Evolutionary conservation across 2,329 filamentous ascomycete species (phyloP).

Genomic region (Aureobasidium sp.): DNA sequence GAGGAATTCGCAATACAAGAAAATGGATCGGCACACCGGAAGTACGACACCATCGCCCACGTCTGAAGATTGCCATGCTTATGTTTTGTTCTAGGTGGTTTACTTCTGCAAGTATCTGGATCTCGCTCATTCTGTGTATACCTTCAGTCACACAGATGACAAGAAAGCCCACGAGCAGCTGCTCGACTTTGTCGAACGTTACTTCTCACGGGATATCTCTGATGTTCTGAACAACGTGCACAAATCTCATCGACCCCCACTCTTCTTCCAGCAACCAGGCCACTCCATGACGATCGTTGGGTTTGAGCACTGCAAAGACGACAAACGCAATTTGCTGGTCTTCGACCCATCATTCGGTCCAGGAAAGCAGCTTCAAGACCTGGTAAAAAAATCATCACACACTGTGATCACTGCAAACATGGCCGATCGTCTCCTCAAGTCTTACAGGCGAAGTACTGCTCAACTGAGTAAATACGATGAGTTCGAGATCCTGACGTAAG

Average conservation of each 20-base stretch:
- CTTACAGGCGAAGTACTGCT: not conserved
- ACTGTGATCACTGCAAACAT: no score
- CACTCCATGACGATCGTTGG: conserved; percentile 89
- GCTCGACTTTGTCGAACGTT: conserved; percentile 57
- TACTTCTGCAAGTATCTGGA: not conserved
- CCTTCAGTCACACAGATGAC: conserved; percentile 15
- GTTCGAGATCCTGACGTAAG: not conserved
- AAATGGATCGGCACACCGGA: conserved; percentile 97
- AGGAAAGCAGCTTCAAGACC: conserved; percentile 49
- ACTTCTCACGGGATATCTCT: conserved; percentile 47
- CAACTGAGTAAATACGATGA: not conserved
- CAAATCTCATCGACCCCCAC: conserved; percentile 62
- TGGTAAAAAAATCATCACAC: not conserved
- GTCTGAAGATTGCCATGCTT: not conserved
- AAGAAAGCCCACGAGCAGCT: conserved; percentile 47
- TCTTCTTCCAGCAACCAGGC: conserved; percentile 83
- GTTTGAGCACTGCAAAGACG: conserved; percentile 59
- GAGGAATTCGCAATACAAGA: conserved; percentile 71
- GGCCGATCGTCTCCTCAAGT: not conserved
- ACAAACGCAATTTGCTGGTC: conserved; percentile 63
- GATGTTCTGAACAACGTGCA: conserved; percentile 48
- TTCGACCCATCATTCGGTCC: conserved; percentile 82
- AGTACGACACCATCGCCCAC: conserved; percentile 15
- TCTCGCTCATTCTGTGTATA: not conserved
- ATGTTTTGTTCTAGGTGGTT: not conserved